These are phyloP conservation scores for Coffea canephora DNA, from an alignment of 257 asterid species.

Conservation along the genomic window DNA sequence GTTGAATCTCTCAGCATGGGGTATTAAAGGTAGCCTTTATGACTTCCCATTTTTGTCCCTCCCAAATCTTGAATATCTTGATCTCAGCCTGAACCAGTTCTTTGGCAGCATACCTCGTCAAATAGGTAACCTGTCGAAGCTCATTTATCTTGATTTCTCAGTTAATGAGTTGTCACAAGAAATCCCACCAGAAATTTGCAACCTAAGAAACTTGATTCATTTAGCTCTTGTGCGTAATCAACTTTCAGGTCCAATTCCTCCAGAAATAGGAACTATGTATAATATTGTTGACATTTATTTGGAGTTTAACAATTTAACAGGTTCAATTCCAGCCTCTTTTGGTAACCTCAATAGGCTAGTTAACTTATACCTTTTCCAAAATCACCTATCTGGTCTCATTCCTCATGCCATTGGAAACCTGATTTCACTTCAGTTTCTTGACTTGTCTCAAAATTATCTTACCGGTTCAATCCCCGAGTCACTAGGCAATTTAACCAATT, in stretches of 20 bases:
- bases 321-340: not conserved
- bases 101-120: not conserved
- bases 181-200: too few species aligned
- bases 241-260: not conserved
- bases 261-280: not conserved
- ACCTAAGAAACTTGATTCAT: too few species aligned
- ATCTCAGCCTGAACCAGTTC: too few species aligned
- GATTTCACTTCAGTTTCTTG: not conserved
- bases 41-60: too few species aligned
- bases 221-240: too few species aligned
- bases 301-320: not conserved
- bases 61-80: too few species aligned
- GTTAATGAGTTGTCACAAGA: too few species aligned
- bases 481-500: not conserved
- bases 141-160: not conserved
- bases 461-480: not conserved
- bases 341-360: not conserved
- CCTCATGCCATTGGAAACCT: not conserved
- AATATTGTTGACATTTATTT: not conserved
- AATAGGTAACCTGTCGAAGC: not conserved
- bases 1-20: too few species aligned
- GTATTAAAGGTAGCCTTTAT: too few species aligned
- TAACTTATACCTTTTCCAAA: not conserved
- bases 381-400: slow-evolving; percentile 1
- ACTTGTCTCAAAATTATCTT: not conserved